Evolutionary conservation across 768 basidiomycete genomes (phyloP), one percentile per base, ranked within the genome.

Genomic region (Kwoniella dejecticola): DNA sequence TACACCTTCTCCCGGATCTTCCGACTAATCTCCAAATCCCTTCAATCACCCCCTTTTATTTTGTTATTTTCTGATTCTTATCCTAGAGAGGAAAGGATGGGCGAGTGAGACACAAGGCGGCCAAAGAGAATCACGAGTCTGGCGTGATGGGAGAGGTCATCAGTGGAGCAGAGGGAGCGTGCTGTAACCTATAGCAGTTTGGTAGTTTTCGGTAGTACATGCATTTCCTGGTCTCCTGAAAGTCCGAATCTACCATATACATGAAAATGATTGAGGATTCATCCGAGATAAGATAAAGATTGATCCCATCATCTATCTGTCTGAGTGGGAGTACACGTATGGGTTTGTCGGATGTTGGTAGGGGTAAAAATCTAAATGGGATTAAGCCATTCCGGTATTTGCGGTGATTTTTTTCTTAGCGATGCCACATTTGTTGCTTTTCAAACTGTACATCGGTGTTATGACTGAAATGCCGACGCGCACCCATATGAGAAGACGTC

Each of bases 201-300:
- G 42, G 42, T 44, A 44, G 42, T 44, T 38, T 38, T 38, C 17
- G 27, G 7, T 33, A 10, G 48, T 50, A 24, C 56, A 57, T 57
- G 56, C 54, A 56, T 45, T 21, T 47, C 23, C 56, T 57, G 56
- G 56, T 57, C 56, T 57, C 36, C 46, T 57, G 33, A 23, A 31
- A 1, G 41, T 13, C 10, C 17, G 10, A n/a, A n/a, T 42, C 19
- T 8, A 13, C 6, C 41, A 12, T 6, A 5, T 19, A 8, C 41
- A 13, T 12, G 8, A 19, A 11, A 19, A 7, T 6, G 5, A 42
- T 38, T 38, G 12, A 8, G 7, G 33, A 36, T 1, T 47, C 8
- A 44, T 21, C 41, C 41, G 13, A 44, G 10, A 11, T 19, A 10
- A 7, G 45, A 47, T 47, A 7, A 47, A 7, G 19, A 24, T 47